Percentiles rank a stretch among this genome's conserved stretches.
Conservation (phyloP, 1,139 yeast genomes). For the Blastobotrys elegans region DNA sequence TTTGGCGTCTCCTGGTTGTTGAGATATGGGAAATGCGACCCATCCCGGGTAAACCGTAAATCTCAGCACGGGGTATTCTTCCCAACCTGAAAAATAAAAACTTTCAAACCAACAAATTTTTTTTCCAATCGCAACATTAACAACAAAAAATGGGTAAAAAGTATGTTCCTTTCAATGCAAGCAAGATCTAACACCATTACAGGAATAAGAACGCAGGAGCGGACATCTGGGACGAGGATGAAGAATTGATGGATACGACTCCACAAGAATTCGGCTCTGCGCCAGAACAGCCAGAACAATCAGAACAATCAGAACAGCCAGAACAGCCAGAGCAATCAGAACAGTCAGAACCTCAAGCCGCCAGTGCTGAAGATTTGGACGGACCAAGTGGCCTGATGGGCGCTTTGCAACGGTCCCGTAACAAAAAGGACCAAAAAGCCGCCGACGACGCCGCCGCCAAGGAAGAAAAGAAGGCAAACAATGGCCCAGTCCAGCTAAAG, state of each 20-base stretch:
- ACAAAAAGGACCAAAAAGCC: conserved; percentile 62
- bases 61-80: too few species aligned
- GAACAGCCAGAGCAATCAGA: conserved; percentile 9
- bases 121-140: background rate
- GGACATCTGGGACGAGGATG: conserved; percentile 84
- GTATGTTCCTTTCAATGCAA: too few species aligned
- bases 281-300: conserved; percentile 26
- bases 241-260: conserved; percentile 48
- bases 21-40: too few species aligned
- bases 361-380: conserved; percentile 39
- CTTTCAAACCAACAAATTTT: conserved; percentile 1
- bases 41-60: too few species aligned
- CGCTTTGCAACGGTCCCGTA: conserved; percentile 72
- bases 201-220: conserved; percentile 54
- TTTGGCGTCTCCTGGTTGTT: too few species aligned
- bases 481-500: conserved; percentile 44
- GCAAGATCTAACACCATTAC: conserved; percentile 13
- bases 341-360: conserved; percentile 22
- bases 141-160: conserved; percentile 34
- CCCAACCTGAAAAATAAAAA: background rate
- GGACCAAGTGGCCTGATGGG: conserved; percentile 58
- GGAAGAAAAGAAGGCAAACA: conserved; percentile 34
- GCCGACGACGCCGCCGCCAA: conserved; percentile 42
- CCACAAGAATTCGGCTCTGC: conserved; percentile 51
- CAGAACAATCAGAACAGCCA: conserved; percentile 12